Conservation (phyloP, 73 alveolate genomes). For the Blepharisma stoltei region DNA sequence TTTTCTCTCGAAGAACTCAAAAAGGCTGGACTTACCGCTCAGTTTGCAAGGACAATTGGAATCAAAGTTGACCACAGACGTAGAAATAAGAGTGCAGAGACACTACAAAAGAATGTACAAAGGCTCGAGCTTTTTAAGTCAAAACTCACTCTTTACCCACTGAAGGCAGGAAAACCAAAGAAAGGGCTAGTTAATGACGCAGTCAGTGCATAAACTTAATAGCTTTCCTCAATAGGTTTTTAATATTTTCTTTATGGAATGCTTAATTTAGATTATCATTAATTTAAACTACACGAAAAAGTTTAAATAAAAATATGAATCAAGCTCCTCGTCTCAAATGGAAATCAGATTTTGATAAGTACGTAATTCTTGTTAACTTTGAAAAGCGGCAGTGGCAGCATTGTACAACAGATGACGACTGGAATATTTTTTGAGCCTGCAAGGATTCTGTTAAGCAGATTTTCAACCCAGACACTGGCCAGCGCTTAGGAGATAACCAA, state of each 20-base stretch:
- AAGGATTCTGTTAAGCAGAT: slow-evolving; percentile 91
- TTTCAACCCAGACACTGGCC: slow-evolving; percentile 93
- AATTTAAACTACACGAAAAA: too few species aligned
- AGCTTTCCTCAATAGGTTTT: too few species aligned
- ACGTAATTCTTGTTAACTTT: slow-evolving; percentile 84
- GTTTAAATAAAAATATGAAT: neutral
- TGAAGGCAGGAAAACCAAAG: slow-evolving; percentile 85
- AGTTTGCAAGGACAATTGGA: slow-evolving; percentile 96
- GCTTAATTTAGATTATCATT: too few species aligned
- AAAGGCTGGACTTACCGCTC: slow-evolving; percentile 86
- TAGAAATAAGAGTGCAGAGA: slow-evolving; percentile 82
- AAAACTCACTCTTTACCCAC: slow-evolving; percentile 94
- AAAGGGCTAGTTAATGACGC: slow-evolving; percentile 79
- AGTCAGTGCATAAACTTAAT: neutral
- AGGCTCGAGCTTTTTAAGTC: slow-evolving; percentile 88
- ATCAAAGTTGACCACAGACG: slow-evolving; percentile 98
- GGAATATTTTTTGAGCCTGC: slow-evolving; percentile 96
- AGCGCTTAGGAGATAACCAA: slow-evolving; percentile 67
- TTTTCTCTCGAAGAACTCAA: slow-evolving; percentile 90
- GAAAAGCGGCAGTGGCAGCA: slow-evolving; percentile 93
- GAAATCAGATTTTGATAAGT: slow-evolving; percentile 95
- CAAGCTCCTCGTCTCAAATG: slow-evolving; percentile 68
- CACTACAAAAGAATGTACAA: slow-evolving; percentile 81
- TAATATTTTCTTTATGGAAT: too few species aligned
- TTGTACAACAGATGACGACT: slow-evolving; percentile 59